These are phyloP conservation scores for Lotus japonicus DNA, from an alignment of 306 rosid species.

Conservation along the genomic window DNA sequence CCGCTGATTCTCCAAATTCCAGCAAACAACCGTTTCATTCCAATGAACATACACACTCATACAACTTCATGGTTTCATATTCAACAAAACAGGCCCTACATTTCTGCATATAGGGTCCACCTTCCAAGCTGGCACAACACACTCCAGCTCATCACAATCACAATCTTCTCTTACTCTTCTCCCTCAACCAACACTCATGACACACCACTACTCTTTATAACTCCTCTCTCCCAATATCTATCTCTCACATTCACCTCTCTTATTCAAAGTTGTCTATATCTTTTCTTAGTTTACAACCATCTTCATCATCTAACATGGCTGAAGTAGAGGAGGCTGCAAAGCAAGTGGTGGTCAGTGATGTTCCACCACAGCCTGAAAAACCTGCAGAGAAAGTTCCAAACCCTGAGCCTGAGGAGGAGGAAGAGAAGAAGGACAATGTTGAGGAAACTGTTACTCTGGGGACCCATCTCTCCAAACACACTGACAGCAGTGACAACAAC, in stretches of 20 bases:
- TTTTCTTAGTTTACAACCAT: not conserved
- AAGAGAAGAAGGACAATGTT: constrained; percentile 11
- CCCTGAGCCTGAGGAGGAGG: not conserved
- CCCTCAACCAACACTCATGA: not conserved
- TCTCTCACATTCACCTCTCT: too few relatives aligned
- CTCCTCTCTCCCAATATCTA: not conserved
- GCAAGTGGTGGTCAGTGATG: constrained; percentile 22
- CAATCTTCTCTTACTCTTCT: not conserved
- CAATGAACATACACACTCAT: not conserved
- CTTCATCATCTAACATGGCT: constrained; percentile 23
- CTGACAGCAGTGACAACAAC: too few relatives aligned
- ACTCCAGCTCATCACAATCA: not conserved
- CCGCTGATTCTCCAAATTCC: constrained; percentile 24
- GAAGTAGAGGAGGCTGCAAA: constrained; percentile 30
- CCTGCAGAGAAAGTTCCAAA: constrained; percentile 10
- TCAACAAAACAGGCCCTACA: constrained; percentile 23
- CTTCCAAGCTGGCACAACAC: constrained; percentile 33
- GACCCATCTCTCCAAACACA: constrained; percentile 30
- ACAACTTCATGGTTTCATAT: too few relatives aligned
- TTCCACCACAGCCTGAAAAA: constrained; percentile 32
- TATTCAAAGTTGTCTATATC: too few relatives aligned
- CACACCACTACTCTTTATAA: constrained; percentile 21
- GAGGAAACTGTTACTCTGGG: constrained; percentile 18
- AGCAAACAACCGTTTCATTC: not conserved
- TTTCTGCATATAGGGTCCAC: not conserved